Evolutionary conservation across 2,329 filamentous ascomycete genomes (phyloP), one percentile per base, ranked within the genome.

Genomic region (Diplocarpon mali): DNA sequence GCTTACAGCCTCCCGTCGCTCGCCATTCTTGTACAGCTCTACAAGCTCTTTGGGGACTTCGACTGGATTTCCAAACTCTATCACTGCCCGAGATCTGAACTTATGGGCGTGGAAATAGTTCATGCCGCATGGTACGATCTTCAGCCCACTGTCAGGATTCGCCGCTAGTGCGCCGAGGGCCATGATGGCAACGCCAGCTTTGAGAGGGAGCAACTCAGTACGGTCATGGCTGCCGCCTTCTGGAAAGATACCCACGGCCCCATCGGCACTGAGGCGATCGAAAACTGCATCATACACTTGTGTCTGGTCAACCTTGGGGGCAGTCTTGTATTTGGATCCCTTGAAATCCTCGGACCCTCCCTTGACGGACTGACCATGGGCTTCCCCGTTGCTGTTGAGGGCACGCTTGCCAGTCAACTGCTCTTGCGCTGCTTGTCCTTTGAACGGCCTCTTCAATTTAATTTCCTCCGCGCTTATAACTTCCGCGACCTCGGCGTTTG

Each of bases 61-160:
- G 51, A 96, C 81, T 0, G 92, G 88, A 20, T 78, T 81, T 8
- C 92, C 92, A 57, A 96, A 98, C 61, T 98, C 92, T 48, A 96
- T 81, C 4, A 98, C 90, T 30, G 90, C 92, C 61, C 92, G 78
- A 52, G 90, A 96, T 37, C 90, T 83, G 66, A 98, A 98, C 64
- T 96, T 98, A 72, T 98, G 90, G 0, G 90, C 85, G 65, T 96
- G 90, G 67, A 98, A 98, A 66, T 98, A 98, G 66, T 98, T 98
- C 90, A 98, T 95, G 57, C 90, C 90, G 41, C 92, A 89, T 3
- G 92, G 92, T 17, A 98, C 86, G 57, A 98, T 95, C 65, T 89
- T 93, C 50, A 98, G 70, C 27, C 85, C 87, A 60, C 86, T 95
- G 52, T 51, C 49, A 2, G 89, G 89, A 50, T 89, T 79, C 45